Percentiles rank a stretch among this genome's conserved stretches.
Conservation (phyloP, 1,284 basidiomycete genomes). For the Sporisorium reilianum region DNA sequence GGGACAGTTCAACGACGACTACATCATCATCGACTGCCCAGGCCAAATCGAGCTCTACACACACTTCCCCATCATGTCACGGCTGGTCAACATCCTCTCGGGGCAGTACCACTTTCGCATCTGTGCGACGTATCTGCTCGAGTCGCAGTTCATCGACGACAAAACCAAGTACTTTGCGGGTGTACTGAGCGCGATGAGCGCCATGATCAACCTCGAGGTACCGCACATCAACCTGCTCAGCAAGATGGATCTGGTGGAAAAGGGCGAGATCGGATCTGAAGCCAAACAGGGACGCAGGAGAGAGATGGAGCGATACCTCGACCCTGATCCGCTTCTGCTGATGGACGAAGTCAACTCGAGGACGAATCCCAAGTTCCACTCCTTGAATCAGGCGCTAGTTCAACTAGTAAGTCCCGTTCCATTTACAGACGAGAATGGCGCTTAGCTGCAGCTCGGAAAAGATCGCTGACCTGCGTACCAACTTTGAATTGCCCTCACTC, state of each 20-base stretch:
- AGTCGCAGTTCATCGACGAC: slow-evolving; percentile 83
- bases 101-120: slow-evolving; percentile 64
- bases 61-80: slow-evolving; percentile 94
- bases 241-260: slow-evolving; percentile 94
- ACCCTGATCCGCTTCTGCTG: slow-evolving; percentile 93
- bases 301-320: slow-evolving; percentile 82
- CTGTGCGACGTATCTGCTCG: slow-evolving; percentile 81
- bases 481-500: background rate
- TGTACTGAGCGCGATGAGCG: slow-evolving; percentile 97
- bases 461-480: background rate
- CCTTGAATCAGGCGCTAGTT: slow-evolving; percentile 92
- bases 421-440: background rate
- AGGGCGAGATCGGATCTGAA: slow-evolving; percentile 75
- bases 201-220: slow-evolving; percentile 97
- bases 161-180: slow-evolving; percentile 98
- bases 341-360: slow-evolving; percentile 76
- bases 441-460: background rate
- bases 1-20: slow-evolving; percentile 91
- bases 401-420: slow-evolving; percentile 76
- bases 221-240: slow-evolving; percentile 98
- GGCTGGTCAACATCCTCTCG: slow-evolving; percentile 77
- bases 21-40: slow-evolving; percentile 97
- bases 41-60: slow-evolving; percentile 99
- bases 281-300: slow-evolving; percentile 52
- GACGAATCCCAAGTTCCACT: slow-evolving; percentile 88